Evolutionary conservation across 345 rosid genomes (phyloP), one percentile per base, ranked within the genome.

Genomic region (Gossypium longicalyx): DNA sequence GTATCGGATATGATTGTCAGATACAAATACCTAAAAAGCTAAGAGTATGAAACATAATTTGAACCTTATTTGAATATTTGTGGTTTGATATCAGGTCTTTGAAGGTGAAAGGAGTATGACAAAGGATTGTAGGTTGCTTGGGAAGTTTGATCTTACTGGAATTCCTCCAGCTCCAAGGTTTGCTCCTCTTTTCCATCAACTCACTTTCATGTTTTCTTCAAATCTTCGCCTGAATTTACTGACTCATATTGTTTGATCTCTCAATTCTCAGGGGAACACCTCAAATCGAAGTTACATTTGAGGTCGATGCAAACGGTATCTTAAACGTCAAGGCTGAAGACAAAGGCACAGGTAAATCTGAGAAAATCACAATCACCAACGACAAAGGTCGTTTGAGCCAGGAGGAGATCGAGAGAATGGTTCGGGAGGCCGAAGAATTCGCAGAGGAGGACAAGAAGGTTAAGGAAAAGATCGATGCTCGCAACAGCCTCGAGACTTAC

Each of bases 81-180:
- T 49, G 70, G 60, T 47, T 51, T 57, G 71, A 58, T 78, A 23
- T 48, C 80, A 90, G 95, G 98, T 94, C 67, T 94, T 92, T 78
- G 98, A 94, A 84, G 98, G 98, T 70, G 98, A 94, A 83, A 86
- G 98, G 87, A 92, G 97, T 91, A 87, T 94, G 25, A 94, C 98
- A 73, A 94, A 94, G 79, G 98, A 94, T 74, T 87, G 92, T 65
- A 87, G 98, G 78, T 80, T 83, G 78, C 92, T 94, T 7, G 98
- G 98, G 29, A 92, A 92, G 38, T 94, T 94, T 2, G 98, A 94
- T 79, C 86, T 94, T 38, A 71, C 57, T 9, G 91, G 98, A 85
- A 75, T 94, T 76, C 87, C 98, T 76, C 94, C 98, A 52, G 89
- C 98, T 63, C 98, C 98, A 69, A 94, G 97, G 97, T 91, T 49